Conservation (phyloP, 1,284 basidiomycete genomes). For the Albatrellus sp. region DNA sequence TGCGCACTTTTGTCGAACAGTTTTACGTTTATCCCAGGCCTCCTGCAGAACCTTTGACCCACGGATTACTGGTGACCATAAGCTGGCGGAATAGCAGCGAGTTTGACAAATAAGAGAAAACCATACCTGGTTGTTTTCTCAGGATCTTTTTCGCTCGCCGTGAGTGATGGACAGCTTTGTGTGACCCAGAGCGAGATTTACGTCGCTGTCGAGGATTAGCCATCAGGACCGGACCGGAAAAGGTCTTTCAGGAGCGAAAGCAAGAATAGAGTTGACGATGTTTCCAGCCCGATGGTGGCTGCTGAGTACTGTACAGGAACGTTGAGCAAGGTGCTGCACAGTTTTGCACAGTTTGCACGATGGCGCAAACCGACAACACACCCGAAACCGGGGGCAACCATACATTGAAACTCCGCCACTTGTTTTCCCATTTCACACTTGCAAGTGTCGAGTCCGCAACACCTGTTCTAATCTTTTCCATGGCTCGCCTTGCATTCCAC, state of each 20-base stretch:
- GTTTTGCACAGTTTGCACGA: too few species aligned
- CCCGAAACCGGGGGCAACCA: too few species aligned
- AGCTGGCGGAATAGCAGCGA: conserved; percentile 3
- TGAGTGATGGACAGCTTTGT: conserved; percentile 61
- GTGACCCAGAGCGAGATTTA: conserved; percentile 62
- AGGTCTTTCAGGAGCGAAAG: neutral
- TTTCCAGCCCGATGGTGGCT: neutral
- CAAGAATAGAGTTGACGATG: conserved; percentile 2
- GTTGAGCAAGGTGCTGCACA: too few species aligned
- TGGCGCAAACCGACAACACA: too few species aligned
- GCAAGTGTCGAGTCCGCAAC: neutral
- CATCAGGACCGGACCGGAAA: conserved; percentile 34
- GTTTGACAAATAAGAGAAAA: neutral
- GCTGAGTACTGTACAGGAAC: neutral
- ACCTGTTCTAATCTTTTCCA: neutral
- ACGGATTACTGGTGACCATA: conserved; percentile 47
- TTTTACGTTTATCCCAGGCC: conserved; percentile 83
- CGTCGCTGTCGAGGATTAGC: conserved; percentile 86
- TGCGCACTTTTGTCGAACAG: conserved; percentile 86
- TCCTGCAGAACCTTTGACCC: conserved; percentile 78
- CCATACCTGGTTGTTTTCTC: conserved; percentile 64
- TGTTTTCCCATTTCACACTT: neutral
- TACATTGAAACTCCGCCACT: neutral
- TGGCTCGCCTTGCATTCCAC: conserved; percentile 11
- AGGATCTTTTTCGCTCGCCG: conserved; percentile 59